phyloP scores from a whole-genome alignment of 306 rosid species.

The Rubus parviflorus region DNA sequence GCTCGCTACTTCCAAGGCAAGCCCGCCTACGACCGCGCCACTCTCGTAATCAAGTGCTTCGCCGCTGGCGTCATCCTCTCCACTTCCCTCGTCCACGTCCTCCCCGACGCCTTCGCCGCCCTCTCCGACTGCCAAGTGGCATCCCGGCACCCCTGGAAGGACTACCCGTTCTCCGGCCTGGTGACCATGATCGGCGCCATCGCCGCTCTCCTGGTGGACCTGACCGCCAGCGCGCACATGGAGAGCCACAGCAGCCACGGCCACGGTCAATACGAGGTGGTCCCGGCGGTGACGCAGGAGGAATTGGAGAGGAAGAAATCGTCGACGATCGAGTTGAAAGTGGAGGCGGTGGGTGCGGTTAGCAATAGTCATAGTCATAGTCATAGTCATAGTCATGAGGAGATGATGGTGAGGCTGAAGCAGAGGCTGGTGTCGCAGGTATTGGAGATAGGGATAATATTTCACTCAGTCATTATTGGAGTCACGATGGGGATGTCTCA shows the following conservation, averaged over 20 bases:
- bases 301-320: constrained; percentile 17
- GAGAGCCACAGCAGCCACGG: constrained; percentile 35
- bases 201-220: constrained; percentile 67
- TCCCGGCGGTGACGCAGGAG: constrained; percentile 40
- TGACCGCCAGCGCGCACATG: constrained; percentile 73
- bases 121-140: constrained; percentile 86
- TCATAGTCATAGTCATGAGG: too few relatives aligned
- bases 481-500: constrained; percentile 96
- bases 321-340: constrained; percentile 9
- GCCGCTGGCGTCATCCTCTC: constrained; percentile 98
- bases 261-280: constrained; percentile 41
- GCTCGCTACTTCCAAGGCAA: constrained; percentile 79
- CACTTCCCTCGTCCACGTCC: constrained; percentile 94
- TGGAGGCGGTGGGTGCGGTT: constrained; percentile 18
- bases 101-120: constrained; percentile 84
- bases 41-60: constrained; percentile 70
- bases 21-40: constrained; percentile 71
- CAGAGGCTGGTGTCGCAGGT: constrained; percentile 89
- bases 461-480: constrained; percentile 87
- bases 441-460: constrained; percentile 85
- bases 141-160: constrained; percentile 78
- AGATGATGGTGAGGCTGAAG: constrained; percentile 48
- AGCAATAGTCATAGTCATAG: too few relatives aligned
- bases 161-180: constrained; percentile 83
- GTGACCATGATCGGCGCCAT: constrained; percentile 73